Evolutionary conservation across 2,329 filamentous ascomycete species (phyloP).

Genomic region (Colletotrichum incanum): DNA sequence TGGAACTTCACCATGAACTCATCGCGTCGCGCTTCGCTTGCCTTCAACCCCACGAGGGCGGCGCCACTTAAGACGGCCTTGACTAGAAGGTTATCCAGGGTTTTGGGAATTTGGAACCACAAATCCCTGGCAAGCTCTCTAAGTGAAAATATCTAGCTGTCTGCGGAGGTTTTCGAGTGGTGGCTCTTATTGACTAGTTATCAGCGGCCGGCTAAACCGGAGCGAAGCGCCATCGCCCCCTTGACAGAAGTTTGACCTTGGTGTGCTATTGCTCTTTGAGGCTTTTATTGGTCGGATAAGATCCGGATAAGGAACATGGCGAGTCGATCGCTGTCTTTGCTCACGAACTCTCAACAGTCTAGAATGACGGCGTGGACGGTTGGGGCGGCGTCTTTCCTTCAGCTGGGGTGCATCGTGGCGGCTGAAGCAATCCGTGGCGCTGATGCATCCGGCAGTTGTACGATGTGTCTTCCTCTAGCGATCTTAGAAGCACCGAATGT

Average conservation of each 20-base stretch:
- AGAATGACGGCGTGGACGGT: background rate
- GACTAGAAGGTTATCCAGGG: background rate
- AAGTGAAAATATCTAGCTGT: background rate
- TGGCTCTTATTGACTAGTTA: background rate
- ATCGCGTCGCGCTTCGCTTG: background rate
- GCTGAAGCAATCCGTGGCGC: slow-evolving; percentile 12
- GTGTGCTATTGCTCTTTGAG: no score
- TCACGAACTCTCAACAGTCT: background rate
- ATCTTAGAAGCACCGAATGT: background rate
- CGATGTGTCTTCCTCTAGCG: background rate
- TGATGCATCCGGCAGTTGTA: slow-evolving; percentile 26
- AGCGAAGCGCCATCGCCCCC: background rate
- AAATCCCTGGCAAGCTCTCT: background rate
- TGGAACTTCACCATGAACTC: no score
- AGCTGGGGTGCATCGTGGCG: background rate
- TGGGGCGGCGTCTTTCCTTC: background rate
- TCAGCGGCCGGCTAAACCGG: no score
- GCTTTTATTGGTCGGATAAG: background rate
- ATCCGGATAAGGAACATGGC: background rate
- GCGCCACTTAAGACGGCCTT: background rate
- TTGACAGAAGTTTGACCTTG: background rate
- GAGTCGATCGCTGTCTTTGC: background rate
- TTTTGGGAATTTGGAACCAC: no score
- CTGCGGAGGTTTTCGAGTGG: background rate
- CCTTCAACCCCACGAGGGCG: no score